Conservation (phyloP, 208 protist species). For the Vickermania ingenoplastis region DNA sequence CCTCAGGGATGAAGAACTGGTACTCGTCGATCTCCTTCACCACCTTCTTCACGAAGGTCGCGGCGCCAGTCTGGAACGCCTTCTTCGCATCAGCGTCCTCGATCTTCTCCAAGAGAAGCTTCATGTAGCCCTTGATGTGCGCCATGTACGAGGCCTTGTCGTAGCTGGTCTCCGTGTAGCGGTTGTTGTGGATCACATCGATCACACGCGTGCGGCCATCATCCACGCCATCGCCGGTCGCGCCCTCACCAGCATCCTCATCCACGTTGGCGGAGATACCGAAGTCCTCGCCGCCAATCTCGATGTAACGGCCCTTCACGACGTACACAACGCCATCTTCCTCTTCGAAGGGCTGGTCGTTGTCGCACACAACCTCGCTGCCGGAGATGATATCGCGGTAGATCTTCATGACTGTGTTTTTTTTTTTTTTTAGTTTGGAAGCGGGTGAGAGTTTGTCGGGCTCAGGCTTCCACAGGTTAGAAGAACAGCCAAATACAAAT, state of each 20-base stretch:
- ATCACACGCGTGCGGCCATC: conserved; percentile 74
- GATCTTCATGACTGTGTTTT: conserved; percentile 64
- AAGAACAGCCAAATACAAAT: neutral
- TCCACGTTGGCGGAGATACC: conserved; percentile 88
- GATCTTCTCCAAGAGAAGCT: conserved; percentile 80
- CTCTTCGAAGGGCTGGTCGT: conserved; percentile 66
- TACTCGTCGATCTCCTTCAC: conserved; percentile 88
- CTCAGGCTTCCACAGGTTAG: neutral
- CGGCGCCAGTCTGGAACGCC: conserved; percentile 81
- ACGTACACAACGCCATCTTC: conserved; percentile 80
- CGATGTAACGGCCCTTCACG: conserved; percentile 78
- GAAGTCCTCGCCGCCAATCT: conserved; percentile 84
- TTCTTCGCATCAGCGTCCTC: conserved; percentile 73
- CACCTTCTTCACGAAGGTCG: conserved; percentile 87
- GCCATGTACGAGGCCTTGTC: conserved; percentile 91
- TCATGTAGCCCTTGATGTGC: conserved; percentile 90
- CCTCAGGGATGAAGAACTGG: conserved; percentile 89
- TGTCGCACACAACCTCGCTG: conserved; percentile 89
- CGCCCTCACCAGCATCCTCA: conserved; percentile 78
- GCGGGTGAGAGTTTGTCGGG: neutral
- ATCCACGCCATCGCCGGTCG: conserved; percentile 60
- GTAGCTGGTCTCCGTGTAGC: conserved; percentile 87
- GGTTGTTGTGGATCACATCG: conserved; percentile 86
- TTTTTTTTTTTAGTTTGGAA: conserved; percentile 3
- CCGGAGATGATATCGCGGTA: conserved; percentile 82